A percentile compares a stretch with the other conserved stretches of the same genome.
These are phyloP conservation scores for Pilaira anomala DNA, from an alignment of 192 early-diverging fungal genomes.

Conservation along the genomic window DNA sequence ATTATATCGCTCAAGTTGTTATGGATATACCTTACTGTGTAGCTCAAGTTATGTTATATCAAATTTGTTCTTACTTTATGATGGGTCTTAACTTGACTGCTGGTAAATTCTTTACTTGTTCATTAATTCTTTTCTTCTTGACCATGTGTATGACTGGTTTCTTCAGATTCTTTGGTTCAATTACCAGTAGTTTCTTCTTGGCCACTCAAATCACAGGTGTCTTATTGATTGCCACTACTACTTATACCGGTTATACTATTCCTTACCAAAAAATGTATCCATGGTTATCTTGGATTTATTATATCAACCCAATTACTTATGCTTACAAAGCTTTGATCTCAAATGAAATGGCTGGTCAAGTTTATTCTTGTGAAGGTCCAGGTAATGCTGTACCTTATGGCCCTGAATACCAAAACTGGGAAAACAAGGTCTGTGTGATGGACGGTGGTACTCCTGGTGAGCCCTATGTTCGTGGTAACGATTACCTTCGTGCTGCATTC, in stretches of 20 bases:
- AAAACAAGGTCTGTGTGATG: conserved; percentile 58
- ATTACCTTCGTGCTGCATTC: conserved; percentile 54
- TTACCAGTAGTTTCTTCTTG: conserved; percentile 48
- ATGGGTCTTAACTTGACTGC: conserved; percentile 26
- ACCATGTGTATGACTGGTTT: conserved; percentile 59
- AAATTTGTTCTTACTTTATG: conserved; percentile 60
- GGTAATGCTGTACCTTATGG: conserved; percentile 32
- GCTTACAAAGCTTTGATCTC: conserved; percentile 56
- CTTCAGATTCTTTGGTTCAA: conserved; percentile 56
- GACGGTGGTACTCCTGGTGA: conserved; percentile 55
- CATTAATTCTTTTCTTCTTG: conserved; percentile 49
- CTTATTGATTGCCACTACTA: conserved; percentile 47
- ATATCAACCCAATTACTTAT: conserved; percentile 62
- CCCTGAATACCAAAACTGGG: conserved; percentile 37
- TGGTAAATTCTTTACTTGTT: conserved; percentile 54
- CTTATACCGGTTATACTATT: conserved; percentile 64
- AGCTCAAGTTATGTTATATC: conserved; percentile 52
- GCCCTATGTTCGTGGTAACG: conserved; percentile 53
- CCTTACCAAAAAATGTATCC: conserved; percentile 56
- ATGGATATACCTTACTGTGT: conserved; percentile 50
- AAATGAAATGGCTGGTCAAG: conserved; percentile 60
- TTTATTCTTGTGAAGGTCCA: conserved; percentile 37
- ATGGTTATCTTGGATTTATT: conserved; percentile 61
- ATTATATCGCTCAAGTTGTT: conserved; percentile 51
- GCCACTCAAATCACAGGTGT: conserved; percentile 54